Evolutionary conservation across 495 filamentous ascomycete species (phyloP).

Genomic region (Penicillium ucsense): DNA sequence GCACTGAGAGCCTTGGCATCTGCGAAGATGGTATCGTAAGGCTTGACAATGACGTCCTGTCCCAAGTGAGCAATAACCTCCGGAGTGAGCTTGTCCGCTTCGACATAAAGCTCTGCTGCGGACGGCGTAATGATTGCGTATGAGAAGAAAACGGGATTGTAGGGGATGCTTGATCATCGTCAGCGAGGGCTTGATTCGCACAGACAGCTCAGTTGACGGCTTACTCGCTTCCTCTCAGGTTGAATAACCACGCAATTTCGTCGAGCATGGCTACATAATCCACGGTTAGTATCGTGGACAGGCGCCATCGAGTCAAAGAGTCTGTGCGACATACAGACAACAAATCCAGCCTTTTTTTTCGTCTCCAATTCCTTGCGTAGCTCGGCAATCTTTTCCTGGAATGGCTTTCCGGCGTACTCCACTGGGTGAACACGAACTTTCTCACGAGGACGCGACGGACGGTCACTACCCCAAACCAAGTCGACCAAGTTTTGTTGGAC

Average conservation of each 20-base stretch:
- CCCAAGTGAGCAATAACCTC: slow-evolving; percentile 64
- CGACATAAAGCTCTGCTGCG: slow-evolving; percentile 74
- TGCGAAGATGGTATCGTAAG: slow-evolving; percentile 75
- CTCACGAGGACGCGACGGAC: slow-evolving; percentile 68
- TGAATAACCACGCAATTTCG: slow-evolving; percentile 97
- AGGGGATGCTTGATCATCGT: slow-evolving; percentile 60
- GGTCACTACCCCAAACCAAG: slow-evolving; percentile 66
- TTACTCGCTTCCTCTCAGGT: slow-evolving; percentile 86
- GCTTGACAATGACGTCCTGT: slow-evolving; percentile 63
- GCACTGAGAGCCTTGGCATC: slow-evolving; percentile 56
- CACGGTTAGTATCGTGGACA: slow-evolving; percentile 9
- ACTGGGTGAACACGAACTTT: slow-evolving; percentile 57
- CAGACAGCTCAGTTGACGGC: slow-evolving; percentile 5
- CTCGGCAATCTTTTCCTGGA: slow-evolving; percentile 74
- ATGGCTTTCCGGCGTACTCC: slow-evolving; percentile 75
- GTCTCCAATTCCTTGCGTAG: slow-evolving; percentile 86
- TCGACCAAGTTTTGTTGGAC: slow-evolving; percentile 80
- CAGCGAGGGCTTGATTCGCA: background rate
- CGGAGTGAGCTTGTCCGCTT: slow-evolving; percentile 62
- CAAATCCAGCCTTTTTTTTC: slow-evolving; percentile 78
- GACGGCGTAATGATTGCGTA: slow-evolving; percentile 84
- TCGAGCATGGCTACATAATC: slow-evolving; percentile 69
- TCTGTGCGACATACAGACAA: slow-evolving; percentile 53
- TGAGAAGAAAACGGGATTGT: slow-evolving; percentile 98
- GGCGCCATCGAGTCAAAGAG: background rate